Percentiles rank a stretch among this genome's conserved stretches.
These are phyloP conservation scores for Berkeleyomyces basicola DNA, from an alignment of 2,329 filamentous ascomycete genomes.

Conservation along the genomic window DNA sequence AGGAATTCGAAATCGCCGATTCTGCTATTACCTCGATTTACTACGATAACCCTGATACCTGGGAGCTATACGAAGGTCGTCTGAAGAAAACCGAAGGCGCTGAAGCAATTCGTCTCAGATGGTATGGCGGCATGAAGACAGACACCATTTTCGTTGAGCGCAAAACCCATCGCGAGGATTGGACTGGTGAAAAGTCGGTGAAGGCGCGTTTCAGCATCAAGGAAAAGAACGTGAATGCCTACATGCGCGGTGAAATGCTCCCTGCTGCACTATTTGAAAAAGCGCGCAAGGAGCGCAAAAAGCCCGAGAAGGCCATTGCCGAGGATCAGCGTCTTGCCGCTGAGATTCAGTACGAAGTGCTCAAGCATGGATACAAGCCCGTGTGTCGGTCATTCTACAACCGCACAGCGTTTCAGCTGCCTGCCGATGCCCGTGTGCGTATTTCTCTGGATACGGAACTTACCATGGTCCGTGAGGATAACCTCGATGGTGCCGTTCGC, in stretches of 20 bases:
- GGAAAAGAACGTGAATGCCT: constrained; percentile 94
- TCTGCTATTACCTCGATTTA: constrained; percentile 97
- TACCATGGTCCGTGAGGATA: constrained; percentile 89
- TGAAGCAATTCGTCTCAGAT: constrained; percentile 86
- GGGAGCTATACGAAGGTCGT: constrained; percentile 86
- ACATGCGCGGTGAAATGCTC: constrained; percentile 67
- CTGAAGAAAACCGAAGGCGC: constrained; percentile 96
- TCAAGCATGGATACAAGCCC: constrained; percentile 72
- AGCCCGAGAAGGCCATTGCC: constrained; percentile 76
- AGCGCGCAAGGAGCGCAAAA: constrained; percentile 87
- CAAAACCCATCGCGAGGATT: constrained; percentile 96
- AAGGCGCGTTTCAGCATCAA: constrained; percentile 91
- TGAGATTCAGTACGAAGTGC: constrained; percentile 84
- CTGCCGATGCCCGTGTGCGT: constrained; percentile 85
- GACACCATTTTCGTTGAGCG: constrained; percentile 95
- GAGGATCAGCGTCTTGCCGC: constrained; percentile 78
- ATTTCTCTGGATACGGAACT: constrained; percentile 95
- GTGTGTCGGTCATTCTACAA: constrained; percentile 96
- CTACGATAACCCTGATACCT: constrained; percentile 86
- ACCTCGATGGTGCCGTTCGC: constrained; percentile 62
- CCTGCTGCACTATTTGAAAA: constrained; percentile 90
- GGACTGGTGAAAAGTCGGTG: constrained; percentile 97
- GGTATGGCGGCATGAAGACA: constrained; percentile 93
- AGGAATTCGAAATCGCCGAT: constrained; percentile 83
- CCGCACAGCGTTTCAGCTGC: constrained; percentile 91